Conservation (phyloP, 192 early-diverging fungal species). For the Coemansia sp. region DNA sequence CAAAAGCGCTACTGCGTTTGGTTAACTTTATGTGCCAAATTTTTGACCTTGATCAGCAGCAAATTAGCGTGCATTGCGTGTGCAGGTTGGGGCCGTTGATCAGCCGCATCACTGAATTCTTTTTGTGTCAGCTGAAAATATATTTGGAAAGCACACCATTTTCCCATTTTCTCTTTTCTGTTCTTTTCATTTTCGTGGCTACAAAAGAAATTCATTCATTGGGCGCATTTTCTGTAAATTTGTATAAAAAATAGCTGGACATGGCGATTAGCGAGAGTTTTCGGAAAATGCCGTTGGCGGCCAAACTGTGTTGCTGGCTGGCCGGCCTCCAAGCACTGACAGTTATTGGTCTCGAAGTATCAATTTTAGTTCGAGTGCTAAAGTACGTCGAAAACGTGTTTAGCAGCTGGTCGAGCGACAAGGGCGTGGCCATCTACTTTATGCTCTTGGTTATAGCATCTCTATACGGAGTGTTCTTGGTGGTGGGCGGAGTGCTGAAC, state of each 20-base stretch:
- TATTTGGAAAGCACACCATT: neutral
- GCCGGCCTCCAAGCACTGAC: constrained; percentile 33
- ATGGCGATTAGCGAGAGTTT: constrained; percentile 54
- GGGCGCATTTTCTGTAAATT: constrained; percentile 5
- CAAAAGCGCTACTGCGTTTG: too few species aligned
- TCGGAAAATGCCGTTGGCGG: constrained; percentile 48
- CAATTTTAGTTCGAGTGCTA: constrained; percentile 42
- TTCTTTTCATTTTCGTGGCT: constrained; percentile 11
- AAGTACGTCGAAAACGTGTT: constrained; percentile 48
- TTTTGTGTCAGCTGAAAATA: neutral
- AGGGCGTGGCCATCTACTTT: constrained; percentile 54
- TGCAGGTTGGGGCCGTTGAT: neutral
- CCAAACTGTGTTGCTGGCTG: constrained; percentile 41
- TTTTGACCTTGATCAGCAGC: neutral
- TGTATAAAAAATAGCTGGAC: neutral
- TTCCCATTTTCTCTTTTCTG: neutral
- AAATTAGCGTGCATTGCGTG: neutral
- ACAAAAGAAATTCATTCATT: neutral
- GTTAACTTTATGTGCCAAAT: neutral
- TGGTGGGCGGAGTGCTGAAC: constrained; percentile 44
- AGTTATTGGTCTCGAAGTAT: constrained; percentile 36
- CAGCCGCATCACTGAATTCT: neutral
- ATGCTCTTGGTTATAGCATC: constrained; percentile 41
- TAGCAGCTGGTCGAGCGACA: constrained; percentile 48
- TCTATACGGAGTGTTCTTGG: constrained; percentile 41